These are phyloP conservation scores for Tillandsia leiboldiana DNA, from an alignment of 176 grass and related monocot species.

Conservation along the genomic window DNA sequence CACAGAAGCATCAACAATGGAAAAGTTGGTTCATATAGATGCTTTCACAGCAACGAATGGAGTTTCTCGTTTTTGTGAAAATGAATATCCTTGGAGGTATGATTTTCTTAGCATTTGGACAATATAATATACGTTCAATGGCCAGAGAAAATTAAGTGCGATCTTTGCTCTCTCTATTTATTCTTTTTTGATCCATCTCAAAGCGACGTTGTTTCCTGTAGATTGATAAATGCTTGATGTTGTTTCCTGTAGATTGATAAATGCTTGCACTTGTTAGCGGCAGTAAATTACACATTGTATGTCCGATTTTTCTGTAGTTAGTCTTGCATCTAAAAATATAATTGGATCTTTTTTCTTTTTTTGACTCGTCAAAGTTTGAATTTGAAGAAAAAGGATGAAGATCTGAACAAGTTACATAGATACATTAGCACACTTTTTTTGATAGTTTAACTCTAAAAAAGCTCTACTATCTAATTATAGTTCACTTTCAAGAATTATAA, in stretches of 20 bases:
- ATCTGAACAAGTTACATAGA: not conserved
- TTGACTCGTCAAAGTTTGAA: not conserved
- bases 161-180: too few species aligned
- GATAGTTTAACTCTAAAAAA: not conserved
- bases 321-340: not conserved
- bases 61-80: conserved; percentile 93
- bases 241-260: not conserved
- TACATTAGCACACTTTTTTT: not conserved
- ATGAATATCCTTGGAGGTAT: conserved; percentile 92
- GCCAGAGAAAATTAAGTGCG: too few species aligned
- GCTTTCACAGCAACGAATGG: conserved; percentile 84
- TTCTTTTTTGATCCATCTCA: not conserved
- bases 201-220: not conserved
- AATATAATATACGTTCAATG: too few species aligned
- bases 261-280: not conserved
- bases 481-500: not conserved
- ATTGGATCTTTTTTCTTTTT: not conserved
- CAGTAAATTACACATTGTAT: too few species aligned
- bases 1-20: conserved; percentile 49
- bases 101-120: not conserved
- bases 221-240: not conserved
- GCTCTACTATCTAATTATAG: not conserved
- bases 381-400: not conserved
- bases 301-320: not conserved
- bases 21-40: conserved; percentile 82